Evolutionary conservation across 768 basidiomycete genomes (phyloP).

Genomic region (Kwoniella europaea): DNA sequence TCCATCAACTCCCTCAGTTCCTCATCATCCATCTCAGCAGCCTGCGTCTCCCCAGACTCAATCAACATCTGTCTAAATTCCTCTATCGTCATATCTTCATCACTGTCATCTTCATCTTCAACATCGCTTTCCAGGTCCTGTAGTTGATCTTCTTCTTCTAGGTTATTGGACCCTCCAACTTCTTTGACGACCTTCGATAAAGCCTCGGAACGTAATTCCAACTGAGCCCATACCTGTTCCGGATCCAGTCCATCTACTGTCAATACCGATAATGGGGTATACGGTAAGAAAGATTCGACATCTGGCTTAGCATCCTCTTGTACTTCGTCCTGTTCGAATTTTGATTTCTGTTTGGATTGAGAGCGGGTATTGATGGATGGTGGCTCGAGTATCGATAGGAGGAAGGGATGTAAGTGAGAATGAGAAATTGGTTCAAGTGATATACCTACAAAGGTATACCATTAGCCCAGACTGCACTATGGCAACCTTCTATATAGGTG

Average conservation of each 20-base stretch:
- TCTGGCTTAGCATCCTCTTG: conserved; percentile 58
- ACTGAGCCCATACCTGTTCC: conserved; percentile 91
- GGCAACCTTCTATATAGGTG: too few species aligned
- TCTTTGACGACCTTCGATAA: conserved; percentile 73
- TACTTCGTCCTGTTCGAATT: conserved; percentile 40
- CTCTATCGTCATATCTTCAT: conserved; percentile 52
- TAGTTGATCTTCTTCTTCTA: conserved; percentile 52
- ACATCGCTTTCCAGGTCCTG: conserved; percentile 56
- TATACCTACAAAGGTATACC: conserved; percentile 61
- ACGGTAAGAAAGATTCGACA: conserved; percentile 40
- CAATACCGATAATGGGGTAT: conserved; percentile 76
- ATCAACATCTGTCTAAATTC: conserved; percentile 39
- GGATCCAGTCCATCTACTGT: conserved; percentile 78
- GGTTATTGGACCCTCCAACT: conserved; percentile 60
- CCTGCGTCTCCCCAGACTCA: conserved; percentile 18
- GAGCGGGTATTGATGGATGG: conserved; percentile 67
- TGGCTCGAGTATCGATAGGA: conserved; percentile 71
- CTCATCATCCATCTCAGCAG: conserved; percentile 19
- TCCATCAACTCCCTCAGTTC: conserved; percentile 23
- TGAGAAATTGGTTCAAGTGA: conserved; percentile 70
- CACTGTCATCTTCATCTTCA: conserved; percentile 56
- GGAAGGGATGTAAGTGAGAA: conserved; percentile 68
- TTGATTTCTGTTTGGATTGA: conserved; percentile 26
- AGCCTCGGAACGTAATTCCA: conserved; percentile 77
- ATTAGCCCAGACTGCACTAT: too few species aligned